These are phyloP conservation scores for Spencermartinsiella europaea DNA, from an alignment of 805 yeast species.

Conservation along the genomic window DNA sequence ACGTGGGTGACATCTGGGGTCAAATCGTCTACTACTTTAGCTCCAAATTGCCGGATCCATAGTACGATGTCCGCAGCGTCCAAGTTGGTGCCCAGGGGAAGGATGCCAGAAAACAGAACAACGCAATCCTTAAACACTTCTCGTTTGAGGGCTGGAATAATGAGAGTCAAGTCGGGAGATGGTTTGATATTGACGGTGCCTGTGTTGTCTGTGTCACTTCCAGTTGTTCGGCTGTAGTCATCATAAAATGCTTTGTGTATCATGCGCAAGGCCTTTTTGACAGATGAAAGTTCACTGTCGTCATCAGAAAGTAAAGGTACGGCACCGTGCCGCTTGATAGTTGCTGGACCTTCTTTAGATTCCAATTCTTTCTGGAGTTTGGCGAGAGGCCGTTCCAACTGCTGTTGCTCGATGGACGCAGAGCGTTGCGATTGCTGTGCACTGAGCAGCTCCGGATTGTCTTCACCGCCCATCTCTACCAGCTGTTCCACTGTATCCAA, in stretches of 20 bases:
- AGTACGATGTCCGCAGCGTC: conserved; percentile 80
- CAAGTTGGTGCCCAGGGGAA: conserved; percentile 73
- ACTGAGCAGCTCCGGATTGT: conserved; percentile 37
- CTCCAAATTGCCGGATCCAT: conserved; percentile 93
- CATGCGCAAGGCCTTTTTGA: not conserved
- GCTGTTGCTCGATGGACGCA: conserved; percentile 71
- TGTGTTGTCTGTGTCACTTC: conserved; percentile 38
- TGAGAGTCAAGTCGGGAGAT: conserved; percentile 29
- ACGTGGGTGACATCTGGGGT: conserved; percentile 79
- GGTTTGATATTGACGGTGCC: conserved; percentile 3
- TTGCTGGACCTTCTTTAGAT: conserved; percentile 6
- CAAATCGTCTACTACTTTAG: conserved; percentile 68
- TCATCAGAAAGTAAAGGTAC: not conserved
- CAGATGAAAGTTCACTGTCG: not conserved
- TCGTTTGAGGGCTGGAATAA: conserved; percentile 64
- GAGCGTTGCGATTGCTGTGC: conserved; percentile 60
- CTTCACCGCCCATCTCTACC: conserved; percentile 37
- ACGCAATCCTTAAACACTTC: conserved; percentile 62
- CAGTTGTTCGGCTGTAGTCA: conserved; percentile 58
- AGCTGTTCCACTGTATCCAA: conserved; percentile 17
- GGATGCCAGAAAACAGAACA: conserved; percentile 80
- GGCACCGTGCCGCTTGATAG: not conserved
- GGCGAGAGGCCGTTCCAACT: conserved; percentile 78
- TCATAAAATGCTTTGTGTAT: not conserved
- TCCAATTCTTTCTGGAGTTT: conserved; percentile 65